These are phyloP conservation scores for Aspergillus chevalieri DNA, from an alignment of 2,329 filamentous ascomycete genomes.

Conservation along the genomic window DNA sequence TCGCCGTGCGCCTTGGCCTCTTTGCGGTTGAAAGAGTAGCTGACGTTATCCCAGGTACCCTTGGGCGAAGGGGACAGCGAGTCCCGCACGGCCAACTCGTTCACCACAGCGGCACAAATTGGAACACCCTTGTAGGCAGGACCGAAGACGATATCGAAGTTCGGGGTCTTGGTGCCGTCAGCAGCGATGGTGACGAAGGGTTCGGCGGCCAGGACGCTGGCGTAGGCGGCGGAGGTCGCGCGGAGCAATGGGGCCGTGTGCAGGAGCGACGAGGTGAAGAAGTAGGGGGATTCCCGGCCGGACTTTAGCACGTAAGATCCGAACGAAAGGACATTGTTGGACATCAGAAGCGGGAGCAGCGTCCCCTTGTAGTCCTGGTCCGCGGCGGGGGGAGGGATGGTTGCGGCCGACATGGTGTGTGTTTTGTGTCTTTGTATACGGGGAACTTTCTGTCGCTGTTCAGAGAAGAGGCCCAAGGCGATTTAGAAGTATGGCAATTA, in stretches of 20 bases:
- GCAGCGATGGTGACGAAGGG: conserved; percentile 35
- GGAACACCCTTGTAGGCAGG: conserved; percentile 98
- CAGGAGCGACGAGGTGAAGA: conserved; percentile 94
- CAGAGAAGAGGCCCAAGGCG: not conserved
- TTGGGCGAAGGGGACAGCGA: conserved; percentile 30
- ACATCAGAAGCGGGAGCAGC: conserved; percentile 33
- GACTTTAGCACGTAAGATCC: conserved; percentile 72
- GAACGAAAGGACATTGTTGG: conserved; percentile 38
- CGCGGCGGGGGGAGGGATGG: conserved; percentile 17
- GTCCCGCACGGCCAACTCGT: conserved; percentile 68
- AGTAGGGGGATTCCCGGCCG: conserved; percentile 83
- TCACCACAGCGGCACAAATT: conserved; percentile 69
- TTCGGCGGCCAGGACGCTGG: conserved; percentile 51
- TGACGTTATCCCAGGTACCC: conserved; percentile 60
- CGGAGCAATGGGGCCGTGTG: conserved; percentile 72
- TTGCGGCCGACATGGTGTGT: conserved; percentile 19
- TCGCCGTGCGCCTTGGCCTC: conserved; percentile 96
- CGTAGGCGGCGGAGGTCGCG: conserved; percentile 76
- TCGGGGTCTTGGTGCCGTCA: conserved; percentile 36
- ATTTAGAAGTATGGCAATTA: not conserved
- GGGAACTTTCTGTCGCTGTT: not conserved
- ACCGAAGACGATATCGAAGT: conserved; percentile 81
- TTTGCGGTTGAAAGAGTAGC: conserved; percentile 92
- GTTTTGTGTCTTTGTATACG: not conserved
- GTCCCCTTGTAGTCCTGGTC: conserved; percentile 33